Base-by-base conservation (phyloP, 768 basidiomycete species). In the Dioszegia aurantiaca region DNA sequence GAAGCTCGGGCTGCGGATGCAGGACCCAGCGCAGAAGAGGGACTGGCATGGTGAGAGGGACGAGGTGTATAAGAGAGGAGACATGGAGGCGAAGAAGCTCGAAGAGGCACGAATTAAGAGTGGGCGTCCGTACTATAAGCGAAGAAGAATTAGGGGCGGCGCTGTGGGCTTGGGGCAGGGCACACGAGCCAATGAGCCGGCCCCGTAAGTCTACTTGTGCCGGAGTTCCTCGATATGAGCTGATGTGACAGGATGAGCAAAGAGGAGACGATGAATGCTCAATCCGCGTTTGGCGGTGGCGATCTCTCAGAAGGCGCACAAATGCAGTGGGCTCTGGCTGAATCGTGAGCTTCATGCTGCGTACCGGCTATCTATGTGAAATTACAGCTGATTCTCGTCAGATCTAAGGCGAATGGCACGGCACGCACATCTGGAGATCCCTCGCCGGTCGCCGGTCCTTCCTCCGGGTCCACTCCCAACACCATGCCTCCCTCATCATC, bases 271-370 rank as follows among this genome's bases (percentile, higher is more conserved):
- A 60, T 69, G 64, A 55, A 47, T 36, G 60, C 64, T 17, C 62
- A 64, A 40, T 62, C 59, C 11, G 70, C 70, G 1, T 72, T 72
- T 51, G 68, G 65, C 6, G 66, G 63, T 40, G 58, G 59, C 24
- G 52, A 49, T 2, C n/a, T 42, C 24, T 56, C 55, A n/a, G 39
- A 53, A 14, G 59, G 61, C 47, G 27, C 19, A 16, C 56, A 63
- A 41, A 67, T 67, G 63, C 65, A 62, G 49, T 67, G 63, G 65
- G 64, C 65, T 8, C 27, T 65, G 12, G 53, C 48, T 1, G 65
- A 69, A 56, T 62, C 62, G 64, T 64, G 23, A 58, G 65, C 27
- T 24, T 31, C 11, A 31, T n/a, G 24, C n/a, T 30, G 16, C 45
- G 21, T 46, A 9, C 45, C 10, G 44, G 44, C 6, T 21, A 45